Percentiles rank a stretch among this genome's conserved stretches.
Evolutionary conservation across 805 yeast species (phyloP).

Genomic region (Wickerhamiella dianesei): DNA sequence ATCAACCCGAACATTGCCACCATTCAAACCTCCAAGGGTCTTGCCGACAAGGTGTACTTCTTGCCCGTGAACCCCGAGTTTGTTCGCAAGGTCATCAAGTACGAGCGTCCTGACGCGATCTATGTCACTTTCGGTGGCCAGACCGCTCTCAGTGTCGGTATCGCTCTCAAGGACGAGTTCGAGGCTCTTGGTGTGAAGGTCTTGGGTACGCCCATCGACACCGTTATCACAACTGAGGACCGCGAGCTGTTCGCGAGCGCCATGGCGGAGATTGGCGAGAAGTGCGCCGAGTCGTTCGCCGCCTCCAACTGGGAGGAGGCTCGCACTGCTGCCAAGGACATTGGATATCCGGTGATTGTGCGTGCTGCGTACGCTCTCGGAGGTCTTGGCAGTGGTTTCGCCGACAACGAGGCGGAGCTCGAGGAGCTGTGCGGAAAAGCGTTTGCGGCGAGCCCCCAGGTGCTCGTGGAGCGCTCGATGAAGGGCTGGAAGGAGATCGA

Average conservation of each 20-base stretch:
- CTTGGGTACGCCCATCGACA: constrained; percentile 90
- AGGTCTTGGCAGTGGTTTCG: constrained; percentile 97
- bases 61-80: constrained; percentile 96
- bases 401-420: constrained; percentile 73
- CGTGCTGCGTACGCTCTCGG: constrained; percentile 97
- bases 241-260: constrained; percentile 90
- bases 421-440: constrained; percentile 78
- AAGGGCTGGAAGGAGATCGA: constrained; percentile 99
- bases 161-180: constrained; percentile 87
- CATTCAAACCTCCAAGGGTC: constrained; percentile 92
- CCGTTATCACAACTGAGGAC: constrained; percentile 95
- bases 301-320: constrained; percentile 75
- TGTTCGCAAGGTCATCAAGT: constrained; percentile 85
- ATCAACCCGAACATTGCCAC: constrained; percentile 98
- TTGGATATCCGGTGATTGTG: constrained; percentile 90
- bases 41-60: constrained; percentile 96
- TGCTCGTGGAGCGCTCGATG: constrained; percentile 88
- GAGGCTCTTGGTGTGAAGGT: constrained; percentile 85
- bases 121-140: constrained; percentile 98
- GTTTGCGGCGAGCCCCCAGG: constrained; percentile 92
- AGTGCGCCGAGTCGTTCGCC: constrained; percentile 87
- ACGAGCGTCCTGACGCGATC: constrained; percentile 94
- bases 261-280: constrained; percentile 89
- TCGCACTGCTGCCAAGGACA: constrained; percentile 63
- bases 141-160: constrained; percentile 94